Base-by-base conservation (phyloP, 352 stramenopile genomes). In the Globisporangium emineosum region DNA sequence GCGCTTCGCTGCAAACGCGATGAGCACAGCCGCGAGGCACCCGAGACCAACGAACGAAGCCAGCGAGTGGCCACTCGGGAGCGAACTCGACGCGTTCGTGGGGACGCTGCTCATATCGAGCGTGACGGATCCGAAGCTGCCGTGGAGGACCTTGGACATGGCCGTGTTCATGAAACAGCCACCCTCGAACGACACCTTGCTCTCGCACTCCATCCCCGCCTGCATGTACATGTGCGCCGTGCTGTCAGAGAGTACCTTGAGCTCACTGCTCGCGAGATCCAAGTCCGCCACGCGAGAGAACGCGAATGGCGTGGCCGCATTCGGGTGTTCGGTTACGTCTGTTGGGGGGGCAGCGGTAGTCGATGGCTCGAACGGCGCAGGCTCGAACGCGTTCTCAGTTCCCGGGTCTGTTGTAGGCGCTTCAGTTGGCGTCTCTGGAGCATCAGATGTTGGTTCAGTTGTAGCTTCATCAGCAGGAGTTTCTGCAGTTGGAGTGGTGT, bases 81-180 rank as follows among this genome's bases (percentile, higher is more conserved):
- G 49, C 49, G 37, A 35, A 7, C n/a, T 15, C 23, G 49, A 25
- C 23, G 27, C 32, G 19, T 56, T 40, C 10, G 17, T 37, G 25
- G 40, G 6, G 0, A 49, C 19, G 37, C 27, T 52, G 37, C 27
- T 52, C 59, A 59, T 59, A 32, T 52, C 49, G 19, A 65, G 59
- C 7, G 35, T 23, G 25, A 53, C 17, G 5, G 33, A 49, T 19
- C 59, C 49, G 30, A 64, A 57, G 33, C 30, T 21, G 9, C 45
- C 23, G 13, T 65, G 35, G 21, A 65, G 37, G 15, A 50, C 33
- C 35, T 65, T 65, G 49, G 32, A 30, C 49, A 65, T 58, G 7
- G 59, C 49, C 0, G 33, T 37, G 27, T 58, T 57, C 49, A 65
- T 65, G 37, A 65, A 64, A 32, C 47, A 64, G 6, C 58, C 58